Evolutionary conservation across 306 rosid genomes (phyloP).

Genomic region (Sicyos baderoa): DNA sequence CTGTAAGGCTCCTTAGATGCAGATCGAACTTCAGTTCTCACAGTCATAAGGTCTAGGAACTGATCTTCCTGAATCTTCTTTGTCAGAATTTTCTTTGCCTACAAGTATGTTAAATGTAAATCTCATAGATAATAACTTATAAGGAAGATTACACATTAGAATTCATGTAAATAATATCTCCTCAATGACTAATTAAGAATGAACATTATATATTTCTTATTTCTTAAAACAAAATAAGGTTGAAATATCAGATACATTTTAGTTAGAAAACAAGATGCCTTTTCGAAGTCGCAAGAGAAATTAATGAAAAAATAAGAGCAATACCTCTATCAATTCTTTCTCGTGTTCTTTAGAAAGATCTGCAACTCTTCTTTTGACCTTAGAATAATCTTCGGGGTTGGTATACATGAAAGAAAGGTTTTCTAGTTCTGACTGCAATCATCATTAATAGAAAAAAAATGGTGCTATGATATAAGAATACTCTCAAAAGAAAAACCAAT

Average conservation of each 20-base stretch:
- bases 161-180: not conserved
- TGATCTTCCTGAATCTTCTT: slow-evolving; percentile 87
- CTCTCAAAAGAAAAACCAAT: not conserved
- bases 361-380: slow-evolving; percentile 77
- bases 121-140: not conserved
- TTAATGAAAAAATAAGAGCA: slow-evolving; percentile 22
- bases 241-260: slow-evolving; percentile 3
- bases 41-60: slow-evolving; percentile 76
- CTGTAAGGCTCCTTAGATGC: slow-evolving; percentile 96
- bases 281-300: slow-evolving; percentile 14
- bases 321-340: slow-evolving; percentile 89
- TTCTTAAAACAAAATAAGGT: not conserved
- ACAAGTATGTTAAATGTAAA: slow-evolving; percentile 30
- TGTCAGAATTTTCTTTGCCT: slow-evolving; percentile 81
- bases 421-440: slow-evolving; percentile 88
- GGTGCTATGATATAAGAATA: not conserved
- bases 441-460: not conserved
- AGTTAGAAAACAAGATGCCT: not conserved
- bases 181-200: not conserved
- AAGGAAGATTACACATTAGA: slow-evolving; percentile 2
- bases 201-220: not conserved
- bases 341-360: slow-evolving; percentile 81
- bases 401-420: slow-evolving; percentile 92
- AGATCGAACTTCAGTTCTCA: slow-evolving; percentile 67
- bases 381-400: slow-evolving; percentile 87